Conservation (phyloP, 1,284 basidiomycete species). For the Puccinia novopanici region DNA sequence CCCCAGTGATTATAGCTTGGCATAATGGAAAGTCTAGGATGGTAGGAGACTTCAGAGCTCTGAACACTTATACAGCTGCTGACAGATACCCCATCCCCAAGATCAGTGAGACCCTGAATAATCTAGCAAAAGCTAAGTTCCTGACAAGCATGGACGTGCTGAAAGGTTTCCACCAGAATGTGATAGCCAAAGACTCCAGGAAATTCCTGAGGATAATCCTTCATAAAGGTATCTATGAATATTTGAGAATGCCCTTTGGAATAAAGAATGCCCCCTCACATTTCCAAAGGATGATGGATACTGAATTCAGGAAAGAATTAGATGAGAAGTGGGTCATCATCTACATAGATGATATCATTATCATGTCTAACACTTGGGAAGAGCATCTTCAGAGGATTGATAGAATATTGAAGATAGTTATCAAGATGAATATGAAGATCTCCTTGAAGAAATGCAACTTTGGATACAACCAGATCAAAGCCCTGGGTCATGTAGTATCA, state of each 20-base stretch:
- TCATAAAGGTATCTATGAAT: slow-evolving; percentile 16
- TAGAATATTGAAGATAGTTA: too few relatives aligned
- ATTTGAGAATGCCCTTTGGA: slow-evolving; percentile 31
- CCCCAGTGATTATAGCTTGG: slow-evolving; percentile 8
- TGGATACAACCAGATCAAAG: slow-evolving; percentile 20
- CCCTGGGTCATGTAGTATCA: too few relatives aligned
- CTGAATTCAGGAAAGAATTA: too few relatives aligned
- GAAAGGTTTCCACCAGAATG: slow-evolving; percentile 32
- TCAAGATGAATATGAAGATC: slow-evolving; percentile 22
- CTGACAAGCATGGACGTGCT: slow-evolving; percentile 15
- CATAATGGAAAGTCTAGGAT: slow-evolving; percentile 7
- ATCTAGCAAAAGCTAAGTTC: background rate
- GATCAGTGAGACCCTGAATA: background rate
- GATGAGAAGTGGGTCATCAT: too few relatives aligned
- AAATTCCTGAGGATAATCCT: slow-evolving; percentile 10
- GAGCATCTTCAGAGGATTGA: background rate
- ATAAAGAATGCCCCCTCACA: slow-evolving; percentile 27
- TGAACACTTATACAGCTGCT: background rate
- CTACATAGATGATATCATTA: slow-evolving; percentile 40
- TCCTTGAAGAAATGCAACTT: slow-evolving; percentile 18
- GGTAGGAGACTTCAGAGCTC: too few relatives aligned
- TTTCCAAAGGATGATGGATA: slow-evolving; percentile 1
- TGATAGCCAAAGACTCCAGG: background rate
- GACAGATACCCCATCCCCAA: background rate
- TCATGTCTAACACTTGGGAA: background rate